A percentile compares a stretch with the other conserved stretches of the same genome.
phyloP scores from a whole-genome alignment of 305 asterid species.

The Fraxinus sp. region DNA sequence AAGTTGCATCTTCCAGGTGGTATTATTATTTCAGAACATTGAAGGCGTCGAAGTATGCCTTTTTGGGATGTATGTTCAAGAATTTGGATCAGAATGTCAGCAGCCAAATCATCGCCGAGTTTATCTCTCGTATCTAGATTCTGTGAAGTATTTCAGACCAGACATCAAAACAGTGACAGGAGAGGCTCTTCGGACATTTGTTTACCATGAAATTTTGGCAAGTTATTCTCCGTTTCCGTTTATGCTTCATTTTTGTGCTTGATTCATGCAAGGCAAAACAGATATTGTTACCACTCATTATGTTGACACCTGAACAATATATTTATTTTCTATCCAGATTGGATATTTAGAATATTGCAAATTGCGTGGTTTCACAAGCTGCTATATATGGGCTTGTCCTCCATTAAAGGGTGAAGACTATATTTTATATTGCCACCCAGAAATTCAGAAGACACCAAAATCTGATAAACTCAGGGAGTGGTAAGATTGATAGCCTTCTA shows the following conservation, averaged over 20 bases:
- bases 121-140: slow-evolving; percentile 94
- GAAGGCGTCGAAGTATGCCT: slow-evolving; percentile 99
- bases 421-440: slow-evolving; percentile 97
- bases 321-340: slow-evolving; percentile 48
- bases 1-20: slow-evolving; percentile 57
- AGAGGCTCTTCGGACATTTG: slow-evolving; percentile 98
- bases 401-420: slow-evolving; percentile 98
- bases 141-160: slow-evolving; percentile 98
- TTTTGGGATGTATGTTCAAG: slow-evolving; percentile 99
- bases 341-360: slow-evolving; percentile 97
- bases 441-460: slow-evolving; percentile 98
- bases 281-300: slow-evolving; percentile 2
- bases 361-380: slow-evolving; percentile 92
- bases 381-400: slow-evolving; percentile 99
- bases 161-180: slow-evolving; percentile 85
- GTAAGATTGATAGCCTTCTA: slow-evolving; percentile 40
- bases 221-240: slow-evolving; percentile 29
- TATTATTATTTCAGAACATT: slow-evolving; percentile 85
- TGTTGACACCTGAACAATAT: slow-evolving; percentile 11
- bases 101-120: slow-evolving; percentile 98
- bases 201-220: slow-evolving; percentile 97
- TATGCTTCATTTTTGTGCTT: slow-evolving; percentile 4
- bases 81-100: slow-evolving; percentile 94
- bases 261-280: slow-evolving; percentile 8
- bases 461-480: slow-evolving; percentile 98